Conservation (phyloP, 108 stramenopile species). For the Epipyxis sp. region DNA sequence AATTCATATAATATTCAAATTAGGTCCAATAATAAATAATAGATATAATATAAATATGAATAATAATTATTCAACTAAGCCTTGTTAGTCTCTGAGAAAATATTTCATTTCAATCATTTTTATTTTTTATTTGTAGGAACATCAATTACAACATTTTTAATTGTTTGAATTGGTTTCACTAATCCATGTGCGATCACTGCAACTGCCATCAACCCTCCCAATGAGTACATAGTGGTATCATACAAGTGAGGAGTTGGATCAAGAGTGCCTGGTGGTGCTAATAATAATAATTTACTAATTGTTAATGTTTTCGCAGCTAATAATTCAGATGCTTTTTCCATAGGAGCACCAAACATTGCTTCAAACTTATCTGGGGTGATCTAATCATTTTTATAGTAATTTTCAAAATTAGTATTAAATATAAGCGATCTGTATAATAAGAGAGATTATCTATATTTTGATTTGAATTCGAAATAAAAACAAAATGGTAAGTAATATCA, state of each 20-base stretch:
- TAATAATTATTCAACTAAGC: too few species aligned
- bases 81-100: too few species aligned
- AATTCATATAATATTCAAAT: too few species aligned
- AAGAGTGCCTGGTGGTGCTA: constrained; percentile 60
- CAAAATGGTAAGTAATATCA: too few species aligned
- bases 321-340: constrained; percentile 6
- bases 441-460: too few species aligned
- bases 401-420: too few species aligned
- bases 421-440: not conserved
- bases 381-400: too few species aligned
- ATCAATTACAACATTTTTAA: constrained; percentile 10
- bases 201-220: constrained; percentile 64
- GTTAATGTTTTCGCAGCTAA: constrained; percentile 62
- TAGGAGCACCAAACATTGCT: constrained; percentile 31
- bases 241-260: constrained; percentile 77
- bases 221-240: constrained; percentile 68
- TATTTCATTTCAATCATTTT: too few species aligned
- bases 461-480: not conserved
- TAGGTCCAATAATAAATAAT: too few species aligned
- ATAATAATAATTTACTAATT: constrained; percentile 65
- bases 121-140: not conserved
- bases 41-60: too few species aligned
- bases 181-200: constrained; percentile 42
- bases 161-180: constrained; percentile 23
- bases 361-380: not conserved